phyloP scores from a whole-genome alignment of 148 eudicot genomes.

The Simmondsia chinensis region DNA sequence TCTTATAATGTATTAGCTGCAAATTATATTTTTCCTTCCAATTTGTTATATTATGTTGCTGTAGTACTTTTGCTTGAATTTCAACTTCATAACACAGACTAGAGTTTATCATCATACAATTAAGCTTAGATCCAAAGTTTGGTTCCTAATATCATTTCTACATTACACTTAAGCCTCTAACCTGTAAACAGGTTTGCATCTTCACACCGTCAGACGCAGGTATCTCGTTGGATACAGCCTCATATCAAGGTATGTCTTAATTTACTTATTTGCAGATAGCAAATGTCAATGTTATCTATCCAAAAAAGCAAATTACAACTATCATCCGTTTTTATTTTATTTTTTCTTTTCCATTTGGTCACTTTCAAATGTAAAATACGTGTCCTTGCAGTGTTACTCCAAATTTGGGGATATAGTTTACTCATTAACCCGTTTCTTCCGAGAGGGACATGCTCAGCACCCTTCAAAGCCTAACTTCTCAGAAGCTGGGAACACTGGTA shows the following conservation, averaged over 20 bases:
- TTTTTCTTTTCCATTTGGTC: slow-evolving; percentile 1
- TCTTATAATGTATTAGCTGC: not conserved
- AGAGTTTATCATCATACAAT: too few species aligned
- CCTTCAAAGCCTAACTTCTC: slow-evolving; percentile 43
- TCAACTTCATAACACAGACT: too few species aligned
- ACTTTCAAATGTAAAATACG: slow-evolving; percentile 1
- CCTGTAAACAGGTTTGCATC: slow-evolving; percentile 55
- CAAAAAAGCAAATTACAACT: not conserved
- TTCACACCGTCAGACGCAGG: slow-evolving; percentile 70
- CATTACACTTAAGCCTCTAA: too few species aligned
- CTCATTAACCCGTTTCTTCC: slow-evolving; percentile 87
- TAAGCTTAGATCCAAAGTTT: too few species aligned
- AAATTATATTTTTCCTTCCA: not conserved
- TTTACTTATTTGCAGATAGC: too few species aligned
- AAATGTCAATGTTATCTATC: too few species aligned
- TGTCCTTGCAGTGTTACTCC: slow-evolving; percentile 63
- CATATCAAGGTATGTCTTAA: slow-evolving; percentile 76
- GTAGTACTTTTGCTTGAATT: too few species aligned
- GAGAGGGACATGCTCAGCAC: slow-evolving; percentile 47
- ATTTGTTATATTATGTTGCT: not conserved
- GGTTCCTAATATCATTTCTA: too few species aligned
- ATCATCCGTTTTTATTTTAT: not conserved
- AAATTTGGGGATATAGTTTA: slow-evolving; percentile 89
- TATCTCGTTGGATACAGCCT: slow-evolving; percentile 93
- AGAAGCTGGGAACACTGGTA: slow-evolving; percentile 26